A percentile compares a stretch with the other conserved stretches of the same genome.
phyloP scores from a whole-genome alignment of 2,329 filamentous ascomycete species.

The Sordariomycetes sp. region DNA sequence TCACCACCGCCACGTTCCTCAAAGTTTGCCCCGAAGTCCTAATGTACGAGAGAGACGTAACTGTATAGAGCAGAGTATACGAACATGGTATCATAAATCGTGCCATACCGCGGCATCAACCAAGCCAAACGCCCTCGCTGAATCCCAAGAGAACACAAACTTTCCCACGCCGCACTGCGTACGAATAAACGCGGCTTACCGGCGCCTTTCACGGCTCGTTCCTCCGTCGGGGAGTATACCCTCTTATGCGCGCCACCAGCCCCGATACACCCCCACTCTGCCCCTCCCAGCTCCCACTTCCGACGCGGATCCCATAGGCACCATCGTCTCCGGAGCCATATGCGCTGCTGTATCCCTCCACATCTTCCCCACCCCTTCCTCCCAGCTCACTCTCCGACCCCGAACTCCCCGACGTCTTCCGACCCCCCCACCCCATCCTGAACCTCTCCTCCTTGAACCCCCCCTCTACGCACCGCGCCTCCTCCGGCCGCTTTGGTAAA shows the following conservation, averaged over 20 bases:
- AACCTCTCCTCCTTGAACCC: conserved; percentile 3
- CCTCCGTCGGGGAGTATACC: background rate
- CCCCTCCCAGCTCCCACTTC: background rate
- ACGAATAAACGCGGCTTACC: background rate
- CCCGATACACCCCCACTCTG: background rate
- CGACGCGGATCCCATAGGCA: background rate
- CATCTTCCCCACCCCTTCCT: background rate
- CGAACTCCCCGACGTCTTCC: background rate
- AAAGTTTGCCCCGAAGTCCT: too few species aligned
- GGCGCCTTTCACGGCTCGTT: background rate
- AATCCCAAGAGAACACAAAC: too few species aligned
- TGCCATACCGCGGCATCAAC: too few species aligned
- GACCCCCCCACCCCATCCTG: background rate
- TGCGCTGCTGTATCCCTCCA: background rate
- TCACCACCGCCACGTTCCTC: too few species aligned
- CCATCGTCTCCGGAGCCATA: background rate
- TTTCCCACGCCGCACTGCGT: background rate
- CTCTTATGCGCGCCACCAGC: background rate
- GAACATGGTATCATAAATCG: too few species aligned
- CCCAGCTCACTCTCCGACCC: background rate
- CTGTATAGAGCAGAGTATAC: too few species aligned
- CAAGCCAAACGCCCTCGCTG: too few species aligned
- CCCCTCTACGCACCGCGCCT: conserved; percentile 6
- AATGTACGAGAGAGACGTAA: too few species aligned
- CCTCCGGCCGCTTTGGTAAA: background rate